Conservation (phyloP, 2,329 filamentous ascomycete species). For the Claviceps africana region DNA sequence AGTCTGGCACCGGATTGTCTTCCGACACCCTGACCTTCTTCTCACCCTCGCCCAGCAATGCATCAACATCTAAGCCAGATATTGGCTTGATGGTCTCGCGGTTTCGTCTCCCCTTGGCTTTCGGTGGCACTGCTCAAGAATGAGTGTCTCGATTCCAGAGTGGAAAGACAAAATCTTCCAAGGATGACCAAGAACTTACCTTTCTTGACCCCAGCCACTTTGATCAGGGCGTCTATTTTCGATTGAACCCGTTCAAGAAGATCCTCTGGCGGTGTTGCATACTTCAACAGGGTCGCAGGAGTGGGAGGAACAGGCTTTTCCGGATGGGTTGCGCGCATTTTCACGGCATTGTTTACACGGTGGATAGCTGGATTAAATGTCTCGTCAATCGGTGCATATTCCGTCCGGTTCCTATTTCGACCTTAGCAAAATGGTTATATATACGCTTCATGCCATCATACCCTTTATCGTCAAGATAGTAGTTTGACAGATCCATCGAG, state of each 20-base stretch:
- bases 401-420: slow-evolving; percentile 29
- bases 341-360: slow-evolving; percentile 73
- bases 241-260: slow-evolving; percentile 43
- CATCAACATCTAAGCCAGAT: slow-evolving; percentile 77
- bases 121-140: slow-evolving; percentile 51
- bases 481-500: slow-evolving; percentile 70
- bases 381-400: slow-evolving; percentile 69
- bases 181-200: slow-evolving; percentile 26
- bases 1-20: slow-evolving; percentile 76
- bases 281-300: slow-evolving; percentile 53
- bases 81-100: slow-evolving; percentile 65
- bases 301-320: slow-evolving; percentile 47
- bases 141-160: not conserved
- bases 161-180: not conserved
- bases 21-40: slow-evolving; percentile 31
- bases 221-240: slow-evolving; percentile 50
- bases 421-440: not conserved
- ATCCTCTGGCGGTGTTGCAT: slow-evolving; percentile 56
- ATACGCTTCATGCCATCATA: slow-evolving; percentile 22
- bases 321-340: slow-evolving; percentile 65
- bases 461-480: slow-evolving; percentile 63
- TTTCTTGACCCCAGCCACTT: slow-evolving; percentile 69
- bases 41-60: slow-evolving; percentile 50
- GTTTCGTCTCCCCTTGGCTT: slow-evolving; percentile 58
- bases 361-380: slow-evolving; percentile 79